Conservation (phyloP, 106 monocot species). For the Phalaenopsis aphrodite region DNA sequence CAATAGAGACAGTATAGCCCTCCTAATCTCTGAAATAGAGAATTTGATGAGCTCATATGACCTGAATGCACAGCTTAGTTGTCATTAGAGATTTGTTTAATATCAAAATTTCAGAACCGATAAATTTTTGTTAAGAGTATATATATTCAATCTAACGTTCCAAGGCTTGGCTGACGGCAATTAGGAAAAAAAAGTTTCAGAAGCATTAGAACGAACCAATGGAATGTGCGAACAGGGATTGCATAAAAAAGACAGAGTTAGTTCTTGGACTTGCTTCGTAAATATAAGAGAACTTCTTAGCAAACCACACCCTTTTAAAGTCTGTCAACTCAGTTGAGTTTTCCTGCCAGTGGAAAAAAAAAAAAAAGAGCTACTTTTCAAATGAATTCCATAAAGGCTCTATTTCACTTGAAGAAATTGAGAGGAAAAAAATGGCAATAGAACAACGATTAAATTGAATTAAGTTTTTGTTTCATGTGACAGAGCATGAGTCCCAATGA, state of each 20-base stretch:
- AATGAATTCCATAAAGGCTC: not conserved
- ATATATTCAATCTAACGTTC: not conserved
- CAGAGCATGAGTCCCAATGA: not conserved
- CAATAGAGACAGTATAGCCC: conserved; percentile 96
- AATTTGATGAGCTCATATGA: conserved; percentile 42
- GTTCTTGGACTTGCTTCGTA: conserved; percentile 46
- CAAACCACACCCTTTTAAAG: conserved; percentile 61
- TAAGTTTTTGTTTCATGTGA: not conserved
- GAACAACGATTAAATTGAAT: not conserved
- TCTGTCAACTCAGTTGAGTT: conserved; percentile 34
- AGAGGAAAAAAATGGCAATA: not conserved
- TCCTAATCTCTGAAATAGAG: conserved; percentile 57
- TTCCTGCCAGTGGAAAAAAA: conserved; percentile 27
- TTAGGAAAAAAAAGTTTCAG: not conserved
- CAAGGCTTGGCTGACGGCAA: not conserved
- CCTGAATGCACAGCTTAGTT: conserved; percentile 30
- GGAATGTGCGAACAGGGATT: conserved; percentile 59
- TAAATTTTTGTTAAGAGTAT: not conserved
- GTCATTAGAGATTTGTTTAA: not conserved
- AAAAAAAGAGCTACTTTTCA: not conserved
- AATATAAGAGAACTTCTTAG: conserved; percentile 63
- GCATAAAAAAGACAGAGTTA: conserved; percentile 62
- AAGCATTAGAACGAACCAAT: conserved; percentile 25
- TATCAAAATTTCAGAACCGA: not conserved
- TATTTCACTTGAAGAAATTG: not conserved